Conservation (phyloP, 2,329 filamentous ascomycete genomes). For the Epichloe aotearoae region DNA sequence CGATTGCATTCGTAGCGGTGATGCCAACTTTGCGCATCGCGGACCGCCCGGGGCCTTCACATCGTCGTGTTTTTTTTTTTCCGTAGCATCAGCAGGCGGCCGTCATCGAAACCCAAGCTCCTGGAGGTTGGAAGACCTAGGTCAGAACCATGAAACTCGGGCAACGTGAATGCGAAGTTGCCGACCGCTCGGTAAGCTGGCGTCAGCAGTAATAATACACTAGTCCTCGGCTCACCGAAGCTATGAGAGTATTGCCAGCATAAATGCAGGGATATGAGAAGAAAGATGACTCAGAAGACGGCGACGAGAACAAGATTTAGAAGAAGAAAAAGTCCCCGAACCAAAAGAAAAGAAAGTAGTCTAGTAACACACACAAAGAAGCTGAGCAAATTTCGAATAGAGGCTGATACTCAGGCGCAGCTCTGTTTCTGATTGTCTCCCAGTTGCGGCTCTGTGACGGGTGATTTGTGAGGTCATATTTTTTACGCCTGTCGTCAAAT, state of each 20-base stretch:
- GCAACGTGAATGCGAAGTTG: neutral
- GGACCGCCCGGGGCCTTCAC: no score
- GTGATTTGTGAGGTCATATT: neutral
- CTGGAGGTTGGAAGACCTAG: neutral
- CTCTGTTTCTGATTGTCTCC: neutral
- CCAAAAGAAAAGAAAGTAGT: neutral
- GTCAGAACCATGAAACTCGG: neutral
- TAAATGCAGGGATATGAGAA: neutral
- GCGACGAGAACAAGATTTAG: neutral
- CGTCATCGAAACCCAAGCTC: neutral
- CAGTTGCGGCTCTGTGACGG: neutral
- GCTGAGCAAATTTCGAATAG: constrained; percentile 1
- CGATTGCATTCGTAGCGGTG: no score
- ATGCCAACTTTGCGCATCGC: no score
- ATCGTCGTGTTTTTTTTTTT: no score
- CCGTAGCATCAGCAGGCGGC: no score
- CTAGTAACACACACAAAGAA: constrained; percentile 12
- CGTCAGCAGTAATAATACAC: neutral
- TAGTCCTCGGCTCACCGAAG: constrained; percentile 5
- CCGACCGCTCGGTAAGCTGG: neutral
- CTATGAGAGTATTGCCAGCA: neutral
- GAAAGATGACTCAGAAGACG: neutral
- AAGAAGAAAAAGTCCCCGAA: neutral
- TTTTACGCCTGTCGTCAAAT: constrained; percentile 9
- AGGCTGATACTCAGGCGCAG: neutral